Base-by-base conservation (phyloP, 2,329 filamentous ascomycete species). In the Rosellinia necatrix region DNA sequence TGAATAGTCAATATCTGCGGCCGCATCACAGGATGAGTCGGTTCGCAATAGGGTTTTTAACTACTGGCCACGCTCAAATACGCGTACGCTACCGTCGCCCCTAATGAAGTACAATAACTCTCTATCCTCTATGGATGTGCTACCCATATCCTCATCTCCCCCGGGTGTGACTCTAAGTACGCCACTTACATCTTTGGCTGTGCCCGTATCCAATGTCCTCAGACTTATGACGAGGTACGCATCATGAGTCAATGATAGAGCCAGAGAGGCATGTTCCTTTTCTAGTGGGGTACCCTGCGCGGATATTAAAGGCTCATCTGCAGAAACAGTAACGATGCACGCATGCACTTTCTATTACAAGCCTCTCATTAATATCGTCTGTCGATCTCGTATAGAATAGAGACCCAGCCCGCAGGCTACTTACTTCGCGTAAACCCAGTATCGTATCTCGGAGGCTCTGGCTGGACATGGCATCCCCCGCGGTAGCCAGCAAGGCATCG, bases 161-260 rank as follows among this genome's bases (percentile, higher is more conserved):
- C 86, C 86, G 40, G 80, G 78, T 15, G 89, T 92, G 46, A 94
- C 79, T 63, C 92, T 82, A 60, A 97, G 68, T 38, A 96, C 91
- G 2, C 93, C 93, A 74, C 90, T 96, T 27, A 97, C 90, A 73
- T 97, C 93, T 70, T 83, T 87, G 60, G 93, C 92, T n/a, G 87
- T 86, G 0, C 93, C 93, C 0, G 92, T 96, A 68, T 96, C 92
- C 58, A 97, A 73, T 67, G 87, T 81, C 49, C 92, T 80, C 55
- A 94, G 75, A 59, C 89, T 84, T 65, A 96, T 74, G 3, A 93
- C 81, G 60, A 82, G 78, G n/a, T 83, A 75, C 7, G 92, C 90
- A 65, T 85, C 81, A 70, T 97, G 91, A n/a, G 88, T 89, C 60
- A 88, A 74, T 5, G 82, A 83, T 30, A 92, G 77, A 17, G 89